Evolutionary conservation across 306 rosid genomes (phyloP).

Genomic region (Delonix regia): DNA sequence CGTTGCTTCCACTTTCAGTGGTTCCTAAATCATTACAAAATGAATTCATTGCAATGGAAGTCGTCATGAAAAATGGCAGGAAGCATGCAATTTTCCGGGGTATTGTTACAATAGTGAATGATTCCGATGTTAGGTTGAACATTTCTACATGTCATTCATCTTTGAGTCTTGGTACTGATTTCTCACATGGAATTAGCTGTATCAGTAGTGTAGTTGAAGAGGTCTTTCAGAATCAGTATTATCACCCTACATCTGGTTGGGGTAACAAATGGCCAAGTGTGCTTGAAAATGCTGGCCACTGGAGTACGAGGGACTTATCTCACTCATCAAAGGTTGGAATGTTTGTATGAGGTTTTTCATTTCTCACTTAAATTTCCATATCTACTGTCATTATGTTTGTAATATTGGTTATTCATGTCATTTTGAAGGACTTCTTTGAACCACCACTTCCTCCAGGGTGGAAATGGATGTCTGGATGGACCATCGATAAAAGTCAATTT

Average conservation of each 20-base stretch:
- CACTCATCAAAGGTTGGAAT: constrained; percentile 64
- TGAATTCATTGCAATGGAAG: constrained; percentile 83
- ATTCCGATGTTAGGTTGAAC: constrained; percentile 70
- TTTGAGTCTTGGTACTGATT: constrained; percentile 41
- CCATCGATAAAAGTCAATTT: constrained; percentile 63
- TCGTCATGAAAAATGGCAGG: constrained; percentile 88
- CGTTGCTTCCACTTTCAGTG: constrained; percentile 85
- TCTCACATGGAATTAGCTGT: constrained; percentile 43
- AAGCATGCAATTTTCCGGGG: constrained; percentile 90
- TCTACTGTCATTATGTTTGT: constrained; percentile 18
- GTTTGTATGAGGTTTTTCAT: neutral
- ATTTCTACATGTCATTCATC: constrained; percentile 61
- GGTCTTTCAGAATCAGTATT: constrained; percentile 74
- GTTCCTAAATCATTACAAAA: constrained; percentile 72
- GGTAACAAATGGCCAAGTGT: constrained; percentile 53
- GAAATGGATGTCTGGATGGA: constrained; percentile 78
- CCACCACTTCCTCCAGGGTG: constrained; percentile 85
- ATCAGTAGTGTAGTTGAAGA: constrained; percentile 53
- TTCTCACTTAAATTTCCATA: constrained; percentile 7
- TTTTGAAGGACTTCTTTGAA: constrained; percentile 79
- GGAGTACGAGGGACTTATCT: constrained; percentile 73
- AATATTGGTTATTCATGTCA: constrained; percentile 34
- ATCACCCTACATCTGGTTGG: constrained; percentile 71
- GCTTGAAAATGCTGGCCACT: constrained; percentile 59
- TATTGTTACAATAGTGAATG: constrained; percentile 84